These are phyloP conservation scores for Grosmannia penicillata DNA, from an alignment of 2,329 filamentous ascomycete species.

Conservation along the genomic window DNA sequence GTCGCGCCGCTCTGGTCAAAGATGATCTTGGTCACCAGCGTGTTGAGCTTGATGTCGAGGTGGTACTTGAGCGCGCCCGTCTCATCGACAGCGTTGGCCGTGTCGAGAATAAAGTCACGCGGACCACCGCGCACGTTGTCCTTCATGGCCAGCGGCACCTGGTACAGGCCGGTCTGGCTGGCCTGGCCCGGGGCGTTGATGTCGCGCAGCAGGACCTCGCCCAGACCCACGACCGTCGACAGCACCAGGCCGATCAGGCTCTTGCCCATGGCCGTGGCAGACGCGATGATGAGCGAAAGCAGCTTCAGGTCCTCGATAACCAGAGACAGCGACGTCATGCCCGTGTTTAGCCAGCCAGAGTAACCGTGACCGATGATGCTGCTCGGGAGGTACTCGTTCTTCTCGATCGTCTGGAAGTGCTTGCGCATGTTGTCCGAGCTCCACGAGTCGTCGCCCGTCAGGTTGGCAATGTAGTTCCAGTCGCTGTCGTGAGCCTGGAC, in stretches of 20 bases:
- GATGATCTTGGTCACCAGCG: conserved; percentile 21
- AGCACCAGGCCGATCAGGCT: conserved; percentile 32
- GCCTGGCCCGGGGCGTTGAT: conserved; percentile 24
- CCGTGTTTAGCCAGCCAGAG: conserved; percentile 30
- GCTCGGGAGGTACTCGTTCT: conserved; percentile 31
- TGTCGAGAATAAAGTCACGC: conserved; percentile 33
- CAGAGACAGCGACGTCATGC: conserved; percentile 19
- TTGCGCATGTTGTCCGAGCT: conserved; percentile 38
- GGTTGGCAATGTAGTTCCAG: conserved; percentile 22
- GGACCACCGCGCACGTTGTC: conserved; percentile 20
- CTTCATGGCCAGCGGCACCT: conserved; percentile 2
- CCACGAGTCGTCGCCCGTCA: conserved; percentile 30
- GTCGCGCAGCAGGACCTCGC: conserved; percentile 33
- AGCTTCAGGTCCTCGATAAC: conserved; percentile 15
- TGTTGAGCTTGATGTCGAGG: conserved; percentile 22
- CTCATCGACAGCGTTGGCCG: conserved; percentile 15
- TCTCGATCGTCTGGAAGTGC: conserved; percentile 39
- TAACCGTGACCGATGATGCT: conserved; percentile 31
- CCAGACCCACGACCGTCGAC: conserved; percentile 39
- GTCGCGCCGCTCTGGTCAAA: conserved; percentile 17
- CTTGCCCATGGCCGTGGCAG: conserved; percentile 15
- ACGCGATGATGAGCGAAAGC: conserved; percentile 14
- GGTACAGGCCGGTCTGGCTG: neutral
- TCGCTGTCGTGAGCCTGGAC: conserved; percentile 25
- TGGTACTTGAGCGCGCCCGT: conserved; percentile 29